phyloP scores from a whole-genome alignment of 2,329 filamentous ascomycete species.

The Arthrocladium fulminans region DNA sequence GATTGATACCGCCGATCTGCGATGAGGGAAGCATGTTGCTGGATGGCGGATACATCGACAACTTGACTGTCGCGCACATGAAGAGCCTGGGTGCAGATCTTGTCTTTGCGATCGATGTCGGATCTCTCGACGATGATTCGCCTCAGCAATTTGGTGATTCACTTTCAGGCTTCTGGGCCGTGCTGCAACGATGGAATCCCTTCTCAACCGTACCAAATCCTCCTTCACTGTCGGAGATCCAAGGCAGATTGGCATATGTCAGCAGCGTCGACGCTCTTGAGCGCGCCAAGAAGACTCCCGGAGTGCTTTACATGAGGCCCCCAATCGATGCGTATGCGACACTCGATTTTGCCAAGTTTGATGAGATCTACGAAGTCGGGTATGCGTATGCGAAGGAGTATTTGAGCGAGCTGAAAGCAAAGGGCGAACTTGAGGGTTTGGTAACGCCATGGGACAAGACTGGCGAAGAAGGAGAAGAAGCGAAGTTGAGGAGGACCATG shows the following conservation, averaged over 20 bases:
- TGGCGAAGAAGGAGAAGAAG: slow-evolving; percentile 70
- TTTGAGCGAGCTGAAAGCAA: slow-evolving; percentile 63
- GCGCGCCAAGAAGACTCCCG: slow-evolving; percentile 79
- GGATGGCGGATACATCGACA: slow-evolving; percentile 95
- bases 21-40: slow-evolving; percentile 96
- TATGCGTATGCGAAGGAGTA: slow-evolving; percentile 79
- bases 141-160: slow-evolving; percentile 92
- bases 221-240: slow-evolving; percentile 89
- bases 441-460: slow-evolving; percentile 41
- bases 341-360: slow-evolving; percentile 92
- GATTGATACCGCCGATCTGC: slow-evolving; percentile 83
- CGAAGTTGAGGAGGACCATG: slow-evolving; percentile 66
- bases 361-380: slow-evolving; percentile 87
- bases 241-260: slow-evolving; percentile 88
- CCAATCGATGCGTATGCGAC: slow-evolving; percentile 91
- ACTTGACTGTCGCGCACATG: slow-evolving; percentile 95
- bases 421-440: slow-evolving; percentile 60
- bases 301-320: slow-evolving; percentile 92
- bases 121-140: slow-evolving; percentile 80
- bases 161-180: slow-evolving; percentile 88
- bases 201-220: slow-evolving; percentile 84
- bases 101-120: slow-evolving; percentile 93
- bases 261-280: slow-evolving; percentile 91
- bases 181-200: slow-evolving; percentile 93
- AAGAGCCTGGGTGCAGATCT: slow-evolving; percentile 85